phyloP scores from a whole-genome alignment of 495 filamentous ascomycete species.

The Penicillium malachiteum region DNA sequence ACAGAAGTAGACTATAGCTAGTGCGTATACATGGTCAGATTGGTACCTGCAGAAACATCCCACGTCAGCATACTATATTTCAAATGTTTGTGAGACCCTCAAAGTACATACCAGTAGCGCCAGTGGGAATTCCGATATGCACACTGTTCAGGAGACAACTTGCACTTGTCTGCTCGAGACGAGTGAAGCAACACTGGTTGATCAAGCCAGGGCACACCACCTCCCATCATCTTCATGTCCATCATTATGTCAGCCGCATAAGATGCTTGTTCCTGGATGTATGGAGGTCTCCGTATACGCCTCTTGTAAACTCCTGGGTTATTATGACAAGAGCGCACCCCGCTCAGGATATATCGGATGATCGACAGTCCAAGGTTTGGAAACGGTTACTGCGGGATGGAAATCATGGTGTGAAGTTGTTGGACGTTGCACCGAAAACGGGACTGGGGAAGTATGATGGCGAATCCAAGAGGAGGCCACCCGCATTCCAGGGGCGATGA shows the following conservation, averaged over 20 bases:
- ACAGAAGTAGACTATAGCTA: constrained; percentile 50
- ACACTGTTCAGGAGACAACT: constrained; percentile 45
- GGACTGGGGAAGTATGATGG: constrained; percentile 6
- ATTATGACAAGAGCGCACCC: not conserved
- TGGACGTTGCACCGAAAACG: constrained; percentile 13
- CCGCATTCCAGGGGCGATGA: constrained; percentile 6
- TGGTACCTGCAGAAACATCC: constrained; percentile 41
- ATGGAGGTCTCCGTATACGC: not conserved
- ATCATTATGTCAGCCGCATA: constrained; percentile 7
- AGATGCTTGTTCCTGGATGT: not conserved
- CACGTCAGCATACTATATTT: constrained; percentile 3
- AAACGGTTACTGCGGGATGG: not conserved
- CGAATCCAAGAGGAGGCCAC: constrained; percentile 1
- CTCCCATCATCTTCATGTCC: constrained; percentile 16
- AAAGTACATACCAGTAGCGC: constrained; percentile 44
- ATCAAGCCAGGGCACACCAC: constrained; percentile 40
- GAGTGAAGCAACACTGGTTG: constrained; percentile 50
- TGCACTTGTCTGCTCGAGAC: constrained; percentile 43
- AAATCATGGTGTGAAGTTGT: not conserved
- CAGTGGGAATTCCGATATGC: constrained; percentile 44
- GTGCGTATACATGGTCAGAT: constrained; percentile 52
- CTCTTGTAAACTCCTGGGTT: not conserved
- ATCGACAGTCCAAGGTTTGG: constrained; percentile 6
- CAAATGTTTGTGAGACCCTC: not conserved
- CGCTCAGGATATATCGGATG: not conserved